Base-by-base conservation (phyloP, 2,329 filamentous ascomycete species). In the Coleophoma cylindrospora region DNA sequence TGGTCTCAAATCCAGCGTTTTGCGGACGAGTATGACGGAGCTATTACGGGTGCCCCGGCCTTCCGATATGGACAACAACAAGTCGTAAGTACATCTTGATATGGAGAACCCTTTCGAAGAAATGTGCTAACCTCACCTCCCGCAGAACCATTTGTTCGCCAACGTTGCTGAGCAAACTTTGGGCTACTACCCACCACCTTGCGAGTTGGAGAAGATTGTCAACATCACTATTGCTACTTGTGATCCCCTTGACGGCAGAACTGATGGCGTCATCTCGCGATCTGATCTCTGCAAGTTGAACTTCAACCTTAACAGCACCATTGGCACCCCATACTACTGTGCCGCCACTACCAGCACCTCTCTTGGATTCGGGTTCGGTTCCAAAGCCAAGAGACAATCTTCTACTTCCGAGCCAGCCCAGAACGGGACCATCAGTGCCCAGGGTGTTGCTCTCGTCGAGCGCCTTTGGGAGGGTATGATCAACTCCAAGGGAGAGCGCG, bases 221-320 rank as follows among this genome's bases (percentile, higher is more conserved):
- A 80, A 79, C 57, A 66, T 70, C 38, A 80, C 77, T 9, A 78
- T 81, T 46, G 65, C 66, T 2, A 72, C 72, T 34, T 81, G 77
- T 47, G 77, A 81, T 52, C 65, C 70, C 12, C 66, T 81, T 4
- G 78, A 81, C 50, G 77, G 78, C 9, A 68, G 68, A 37, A 70
- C 67, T 1, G 77, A 81, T 48, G 76, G 76, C n/a, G 74, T 81
- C 6, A 67, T 81, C 15, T 65, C 70, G 12, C 67, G 73, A 6
- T 71, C 69, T 1, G 73, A 75, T 47, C 67, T 76, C 14, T 76
- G 73, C 66, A 67, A 64, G 50, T 56, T 74, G 13, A 56, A 70
- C 45, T 74, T 73, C 61, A 69, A 79, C 58, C 55, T 75, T 32
- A 70, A 61, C 50, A 62, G 66, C 13, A 70, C 68, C 40, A 63